Evolutionary conservation across 2,329 filamentous ascomycete species (phyloP).

Genomic region (Microascus cirrosus): DNA sequence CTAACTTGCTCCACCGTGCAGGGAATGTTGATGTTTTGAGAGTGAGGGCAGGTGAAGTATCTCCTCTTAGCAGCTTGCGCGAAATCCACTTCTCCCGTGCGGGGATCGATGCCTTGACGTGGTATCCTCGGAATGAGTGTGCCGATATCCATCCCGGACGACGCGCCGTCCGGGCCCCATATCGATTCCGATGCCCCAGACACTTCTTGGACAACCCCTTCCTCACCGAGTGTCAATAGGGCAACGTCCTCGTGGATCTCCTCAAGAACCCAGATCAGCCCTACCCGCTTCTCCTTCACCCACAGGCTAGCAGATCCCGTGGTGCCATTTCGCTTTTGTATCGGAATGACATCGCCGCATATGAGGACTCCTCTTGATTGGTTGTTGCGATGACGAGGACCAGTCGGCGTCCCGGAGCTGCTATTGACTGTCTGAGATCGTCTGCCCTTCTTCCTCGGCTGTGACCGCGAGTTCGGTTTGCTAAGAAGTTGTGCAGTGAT

Average conservation of each 20-base stretch:
- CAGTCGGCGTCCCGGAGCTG: constrained; percentile 43
- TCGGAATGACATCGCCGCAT: constrained; percentile 96
- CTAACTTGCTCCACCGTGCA: constrained; percentile 67
- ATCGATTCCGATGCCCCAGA: constrained; percentile 73
- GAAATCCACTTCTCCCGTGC: constrained; percentile 66
- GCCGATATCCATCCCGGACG: constrained; percentile 62
- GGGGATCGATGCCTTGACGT: constrained; percentile 58
- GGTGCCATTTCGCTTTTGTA: constrained; percentile 86
- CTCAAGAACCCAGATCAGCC: constrained; percentile 94
- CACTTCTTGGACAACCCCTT: constrained; percentile 59
- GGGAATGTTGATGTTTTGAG: constrained; percentile 69
- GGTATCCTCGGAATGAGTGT: constrained; percentile 75
- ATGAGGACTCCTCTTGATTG: constrained; percentile 83
- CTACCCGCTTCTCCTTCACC: constrained; percentile 95
- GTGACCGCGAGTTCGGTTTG: constrained; percentile 58
- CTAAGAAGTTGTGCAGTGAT: constrained; percentile 82
- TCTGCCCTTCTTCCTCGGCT: constrained; percentile 36
- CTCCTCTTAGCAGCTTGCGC: constrained; percentile 59
- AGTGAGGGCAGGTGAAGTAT: constrained; percentile 78
- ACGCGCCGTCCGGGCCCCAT: constrained; percentile 64
- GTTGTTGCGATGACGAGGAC: constrained; percentile 54
- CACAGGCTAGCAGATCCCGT: constrained; percentile 90
- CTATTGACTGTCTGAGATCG: constrained; percentile 55
- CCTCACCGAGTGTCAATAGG: constrained; percentile 63
- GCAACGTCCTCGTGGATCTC: constrained; percentile 95